phyloP scores from a whole-genome alignment of 2,329 filamentous ascomycete species.

The Pseudonectria foliicola region DNA sequence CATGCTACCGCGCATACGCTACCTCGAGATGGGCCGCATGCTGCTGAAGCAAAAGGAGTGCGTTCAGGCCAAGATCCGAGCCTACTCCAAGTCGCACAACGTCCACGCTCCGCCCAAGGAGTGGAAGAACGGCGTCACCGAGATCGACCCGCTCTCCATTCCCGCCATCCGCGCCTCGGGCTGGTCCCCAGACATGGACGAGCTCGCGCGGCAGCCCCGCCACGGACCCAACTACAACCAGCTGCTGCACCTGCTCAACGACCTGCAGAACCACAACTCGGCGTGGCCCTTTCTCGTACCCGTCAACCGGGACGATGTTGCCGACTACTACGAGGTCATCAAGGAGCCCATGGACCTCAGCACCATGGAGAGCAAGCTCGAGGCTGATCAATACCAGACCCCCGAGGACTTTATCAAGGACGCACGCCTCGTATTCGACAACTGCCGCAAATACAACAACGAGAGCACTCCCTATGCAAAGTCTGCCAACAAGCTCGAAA shows the following conservation, averaged over 20 bases:
- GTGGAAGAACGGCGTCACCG: conserved; percentile 68
- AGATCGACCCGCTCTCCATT: conserved; percentile 81
- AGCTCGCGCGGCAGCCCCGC: conserved; percentile 85
- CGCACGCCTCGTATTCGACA: conserved; percentile 83
- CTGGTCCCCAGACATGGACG: conserved; percentile 98
- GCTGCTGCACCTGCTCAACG: conserved; percentile 84
- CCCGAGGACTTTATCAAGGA: conserved; percentile 92
- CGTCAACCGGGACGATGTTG: conserved; percentile 90
- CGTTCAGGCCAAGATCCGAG: conserved; percentile 89
- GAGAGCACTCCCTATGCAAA: conserved; percentile 94
- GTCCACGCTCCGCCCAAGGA: conserved; percentile 78
- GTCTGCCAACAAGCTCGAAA: conserved; percentile 84
- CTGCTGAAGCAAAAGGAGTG: conserved; percentile 95
- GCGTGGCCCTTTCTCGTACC: conserved; percentile 94
- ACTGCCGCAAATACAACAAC: conserved; percentile 94
- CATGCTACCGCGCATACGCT: conserved; percentile 91
- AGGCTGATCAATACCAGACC: conserved; percentile 83
- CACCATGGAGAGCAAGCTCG: conserved; percentile 93
- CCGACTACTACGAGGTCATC: conserved; percentile 99
- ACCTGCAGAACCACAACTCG: conserved; percentile 86
- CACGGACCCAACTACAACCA: conserved; percentile 96
- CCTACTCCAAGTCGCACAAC: conserved; percentile 81
- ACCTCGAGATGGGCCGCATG: conserved; percentile 89
- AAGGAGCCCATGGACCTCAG: conserved; percentile 94
- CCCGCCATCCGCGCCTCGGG: conserved; percentile 84